phyloP scores from a whole-genome alignment of 1,139 yeast genomes.

The Candida sojae region DNA sequence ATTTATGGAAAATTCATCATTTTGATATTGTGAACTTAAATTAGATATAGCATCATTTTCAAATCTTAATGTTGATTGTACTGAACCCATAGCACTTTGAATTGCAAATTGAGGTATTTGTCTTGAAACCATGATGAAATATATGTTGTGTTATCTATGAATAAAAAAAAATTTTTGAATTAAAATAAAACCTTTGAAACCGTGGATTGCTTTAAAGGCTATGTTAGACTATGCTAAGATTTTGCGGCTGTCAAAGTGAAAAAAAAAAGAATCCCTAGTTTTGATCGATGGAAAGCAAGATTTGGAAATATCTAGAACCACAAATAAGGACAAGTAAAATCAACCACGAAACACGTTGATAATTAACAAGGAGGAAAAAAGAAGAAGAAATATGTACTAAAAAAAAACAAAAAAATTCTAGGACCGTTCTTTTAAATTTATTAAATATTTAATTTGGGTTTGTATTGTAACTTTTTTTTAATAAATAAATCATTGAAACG shows the following conservation, averaged over 20 bases:
- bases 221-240: background rate
- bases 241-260: background rate
- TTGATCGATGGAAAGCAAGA: background rate
- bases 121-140: background rate
- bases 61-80: constrained; percentile 28
- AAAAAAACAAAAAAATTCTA: too few species aligned
- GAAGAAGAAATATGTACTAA: too few species aligned
- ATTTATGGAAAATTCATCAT: constrained; percentile 44
- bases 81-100: constrained; percentile 26
- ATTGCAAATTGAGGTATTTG: background rate
- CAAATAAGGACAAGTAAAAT: too few species aligned
- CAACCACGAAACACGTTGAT: background rate
- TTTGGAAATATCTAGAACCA: too few species aligned
- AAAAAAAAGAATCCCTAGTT: background rate
- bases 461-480: too few species aligned
- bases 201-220: too few species aligned
- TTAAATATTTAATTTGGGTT: too few species aligned
- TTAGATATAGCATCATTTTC: constrained; percentile 38
- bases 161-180: background rate
- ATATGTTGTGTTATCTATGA: background rate
- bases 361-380: background rate
- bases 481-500: too few species aligned
- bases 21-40: constrained; percentile 30
- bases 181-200: too few species aligned
- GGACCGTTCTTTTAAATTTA: too few species aligned